Percentiles rank a stretch among this genome's conserved stretches.
Evolutionary conservation across 2,329 filamentous ascomycete genomes (phyloP).

Genomic region (Trichoderma brevicompactum): DNA sequence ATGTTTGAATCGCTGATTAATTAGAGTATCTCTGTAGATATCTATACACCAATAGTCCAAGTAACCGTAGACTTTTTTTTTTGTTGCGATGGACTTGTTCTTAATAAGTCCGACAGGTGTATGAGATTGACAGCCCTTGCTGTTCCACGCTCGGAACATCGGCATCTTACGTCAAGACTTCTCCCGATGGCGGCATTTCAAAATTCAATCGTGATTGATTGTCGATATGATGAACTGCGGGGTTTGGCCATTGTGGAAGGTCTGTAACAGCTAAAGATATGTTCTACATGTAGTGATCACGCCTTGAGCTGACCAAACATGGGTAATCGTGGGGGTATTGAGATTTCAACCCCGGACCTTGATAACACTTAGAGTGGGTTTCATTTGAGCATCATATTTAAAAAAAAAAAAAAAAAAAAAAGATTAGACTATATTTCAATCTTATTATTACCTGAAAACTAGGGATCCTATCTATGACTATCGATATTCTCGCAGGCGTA

Average conservation of each 20-base stretch:
- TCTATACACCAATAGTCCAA: neutral
- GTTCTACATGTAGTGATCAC: neutral
- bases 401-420: no score
- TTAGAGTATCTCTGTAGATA: neutral
- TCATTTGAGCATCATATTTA: neutral
- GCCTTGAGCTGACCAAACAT: conserved; percentile 3
- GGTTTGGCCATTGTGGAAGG: neutral
- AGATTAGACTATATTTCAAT: no score
- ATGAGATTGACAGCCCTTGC: neutral
- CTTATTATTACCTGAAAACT: neutral
- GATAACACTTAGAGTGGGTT: neutral
- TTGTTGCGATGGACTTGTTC: no score
- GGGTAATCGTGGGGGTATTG: conserved; percentile 9
- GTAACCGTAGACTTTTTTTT: no score
- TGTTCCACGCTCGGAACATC: neutral
- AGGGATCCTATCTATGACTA: neutral
- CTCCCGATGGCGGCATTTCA: neutral
- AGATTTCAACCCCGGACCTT: neutral
- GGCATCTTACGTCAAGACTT: conserved; percentile 1
- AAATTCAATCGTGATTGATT: conserved; percentile 13
- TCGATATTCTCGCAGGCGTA: neutral
- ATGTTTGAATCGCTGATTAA: neutral
- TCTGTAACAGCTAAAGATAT: neutral
- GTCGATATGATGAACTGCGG: conserved; percentile 24
- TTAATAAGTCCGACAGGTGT: neutral